These are phyloP conservation scores for Discostella stelligera DNA, from an alignment of 352 stramenopile species.

Conservation along the genomic window DNA sequence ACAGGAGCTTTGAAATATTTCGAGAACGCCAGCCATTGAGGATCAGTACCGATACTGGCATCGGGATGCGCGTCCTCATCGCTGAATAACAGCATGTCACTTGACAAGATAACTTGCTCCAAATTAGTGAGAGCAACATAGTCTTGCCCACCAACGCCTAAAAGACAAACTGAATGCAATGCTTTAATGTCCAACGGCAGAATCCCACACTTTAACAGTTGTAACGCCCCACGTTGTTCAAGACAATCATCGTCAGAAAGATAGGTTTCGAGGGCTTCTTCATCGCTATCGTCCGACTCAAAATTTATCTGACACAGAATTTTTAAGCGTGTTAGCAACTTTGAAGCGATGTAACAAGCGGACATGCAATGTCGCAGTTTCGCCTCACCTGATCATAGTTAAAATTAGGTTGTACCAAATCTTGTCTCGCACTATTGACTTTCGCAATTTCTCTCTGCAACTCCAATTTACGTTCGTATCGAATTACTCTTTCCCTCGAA, in stretches of 20 bases:
- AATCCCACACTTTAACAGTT: constrained; percentile 56
- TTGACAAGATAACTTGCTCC: constrained; percentile 43
- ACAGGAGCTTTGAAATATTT: constrained; percentile 33
- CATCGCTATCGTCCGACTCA: constrained; percentile 54
- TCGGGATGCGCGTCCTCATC: constrained; percentile 14
- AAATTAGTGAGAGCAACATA: constrained; percentile 71
- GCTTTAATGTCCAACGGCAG: constrained; percentile 68
- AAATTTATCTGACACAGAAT: constrained; percentile 34
- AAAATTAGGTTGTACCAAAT: constrained; percentile 29
- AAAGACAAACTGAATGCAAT: constrained; percentile 62
- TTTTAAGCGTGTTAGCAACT: too few relatives aligned
- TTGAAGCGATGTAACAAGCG: too few relatives aligned
- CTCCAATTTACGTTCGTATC: constrained; percentile 32
- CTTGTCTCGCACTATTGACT: constrained; percentile 17
- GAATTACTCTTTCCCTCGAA: constrained; percentile 57
- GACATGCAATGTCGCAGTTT: neutral
- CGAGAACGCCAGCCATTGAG: constrained; percentile 23
- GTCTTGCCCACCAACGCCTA: constrained; percentile 60
- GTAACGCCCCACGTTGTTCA: constrained; percentile 47
- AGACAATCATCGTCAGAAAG: constrained; percentile 81
- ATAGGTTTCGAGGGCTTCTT: constrained; percentile 42
- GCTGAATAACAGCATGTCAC: constrained; percentile 36
- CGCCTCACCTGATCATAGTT: constrained; percentile 56
- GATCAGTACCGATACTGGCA: constrained; percentile 6
- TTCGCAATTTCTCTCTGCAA: constrained; percentile 10